Base-by-base conservation (phyloP, 1,284 basidiomycete genomes). In the Ustilago bromivora region DNA sequence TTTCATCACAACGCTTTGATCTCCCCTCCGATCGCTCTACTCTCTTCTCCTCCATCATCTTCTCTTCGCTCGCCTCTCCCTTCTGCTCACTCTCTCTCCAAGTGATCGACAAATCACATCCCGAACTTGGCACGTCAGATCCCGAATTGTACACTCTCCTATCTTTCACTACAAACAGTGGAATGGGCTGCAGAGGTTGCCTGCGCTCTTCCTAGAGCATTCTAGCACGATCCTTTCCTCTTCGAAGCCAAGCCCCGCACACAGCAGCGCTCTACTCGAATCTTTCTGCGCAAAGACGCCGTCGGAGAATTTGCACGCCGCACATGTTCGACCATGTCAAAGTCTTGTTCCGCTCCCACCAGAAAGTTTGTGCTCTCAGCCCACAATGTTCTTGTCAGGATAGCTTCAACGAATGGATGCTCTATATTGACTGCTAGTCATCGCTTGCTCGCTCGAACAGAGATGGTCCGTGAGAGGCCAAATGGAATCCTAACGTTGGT, bases 21-120 rank as follows among this genome's bases (percentile, higher is more conserved):
- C 19, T 19, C 1, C 19, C 19, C 19, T 19, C 19, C 1, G 19
- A 19, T 19, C 1, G 1, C 19, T 19, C 19, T 19, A 19, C 19
- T 19, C 19, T 19, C 19, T 19, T 19, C 19, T 19, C 19, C 19
- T 19, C 19, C 19, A 19, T 19, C 19, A 19, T 19, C 19, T 19
- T 19, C 19, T 19, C 19, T 19, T 19, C 19, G 19, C 19, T 19
- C 1, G 19, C 19, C 19, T 19, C 19, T 19, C 19, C 19, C 19
- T 19, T 19, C 19, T 19, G 19, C 19, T 19, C 19, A 19, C 19
- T 19, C 19, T 19, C 19, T 19, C 19, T 19, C 19, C 19, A 71
- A 71, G 55, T 51, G 63, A 71, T 71, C 69, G 69, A 71, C 69
- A 62, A 70, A 61, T 70, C 62, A 70, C 58, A 41, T 62, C 57